Conservation (phyloP, 1,284 basidiomycete species). For the Ceratobasidium papillatum region DNA sequence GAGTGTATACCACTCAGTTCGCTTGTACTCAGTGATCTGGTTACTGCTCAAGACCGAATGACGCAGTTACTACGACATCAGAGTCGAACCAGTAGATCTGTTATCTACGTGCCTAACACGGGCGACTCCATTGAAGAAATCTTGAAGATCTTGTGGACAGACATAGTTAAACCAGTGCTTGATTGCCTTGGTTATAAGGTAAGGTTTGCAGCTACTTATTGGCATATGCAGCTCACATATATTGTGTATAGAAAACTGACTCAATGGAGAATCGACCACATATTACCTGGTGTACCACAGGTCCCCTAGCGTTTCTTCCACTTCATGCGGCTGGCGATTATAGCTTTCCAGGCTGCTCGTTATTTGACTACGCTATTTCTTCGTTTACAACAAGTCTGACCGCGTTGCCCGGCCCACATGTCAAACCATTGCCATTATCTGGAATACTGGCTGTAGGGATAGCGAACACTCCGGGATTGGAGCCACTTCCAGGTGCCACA, state of each 20-base stretch:
- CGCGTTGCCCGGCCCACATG: background rate
- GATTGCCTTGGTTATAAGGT: background rate
- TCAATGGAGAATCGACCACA: background rate
- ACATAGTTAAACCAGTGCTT: background rate
- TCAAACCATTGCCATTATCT: no score
- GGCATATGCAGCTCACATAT: background rate
- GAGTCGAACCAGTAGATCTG: no score
- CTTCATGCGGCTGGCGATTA: background rate
- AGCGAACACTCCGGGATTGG: background rate
- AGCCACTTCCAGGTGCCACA: background rate
- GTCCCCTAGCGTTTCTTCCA: background rate
- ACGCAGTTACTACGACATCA: no score
- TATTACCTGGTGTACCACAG: constrained; percentile 5
- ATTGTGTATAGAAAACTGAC: background rate
- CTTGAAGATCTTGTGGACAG: background rate
- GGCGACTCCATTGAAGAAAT: background rate
- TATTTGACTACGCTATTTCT: background rate
- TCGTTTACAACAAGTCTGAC: background rate
- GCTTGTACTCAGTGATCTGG: no score
- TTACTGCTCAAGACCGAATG: no score
- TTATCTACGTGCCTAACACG: no score
- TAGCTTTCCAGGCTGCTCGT: background rate
- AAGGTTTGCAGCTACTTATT: background rate
- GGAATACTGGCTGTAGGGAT: background rate
- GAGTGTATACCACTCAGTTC: no score